Percentiles rank a stretch among this genome's conserved stretches.
phyloP scores from a whole-genome alignment of 2,329 filamentous ascomycete species.

The Pseudogymnoascus sp. region DNA sequence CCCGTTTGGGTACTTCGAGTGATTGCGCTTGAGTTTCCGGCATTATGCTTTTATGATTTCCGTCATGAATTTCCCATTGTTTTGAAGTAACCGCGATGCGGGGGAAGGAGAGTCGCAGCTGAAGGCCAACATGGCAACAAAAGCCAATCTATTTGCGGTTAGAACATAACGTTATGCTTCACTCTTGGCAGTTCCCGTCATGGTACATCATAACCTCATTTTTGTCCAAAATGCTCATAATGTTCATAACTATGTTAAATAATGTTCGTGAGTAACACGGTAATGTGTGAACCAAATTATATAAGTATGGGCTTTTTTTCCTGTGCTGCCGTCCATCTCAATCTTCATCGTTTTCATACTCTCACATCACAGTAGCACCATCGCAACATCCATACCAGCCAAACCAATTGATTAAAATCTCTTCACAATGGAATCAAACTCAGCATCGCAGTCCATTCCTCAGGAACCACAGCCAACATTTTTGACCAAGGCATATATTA shows the following conservation, averaged over 20 bases:
- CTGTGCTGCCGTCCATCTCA: not conserved
- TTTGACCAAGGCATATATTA: not conserved
- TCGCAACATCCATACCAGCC: not conserved
- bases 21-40: constrained; percentile 8
- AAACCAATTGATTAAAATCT: not conserved
- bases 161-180: constrained; percentile 8
- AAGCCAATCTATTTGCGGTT: not conserved
- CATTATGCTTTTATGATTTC: constrained; percentile 12
- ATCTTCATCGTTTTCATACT: not conserved
- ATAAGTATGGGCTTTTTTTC: not conserved
- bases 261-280: not conserved
- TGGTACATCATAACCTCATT: constrained; percentile 3
- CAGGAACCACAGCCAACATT: not conserved
- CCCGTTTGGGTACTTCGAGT: not conserved
- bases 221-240: not conserved
- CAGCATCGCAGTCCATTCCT: not conserved
- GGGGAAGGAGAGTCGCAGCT: not conserved
- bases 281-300: not conserved
- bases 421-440: not conserved
- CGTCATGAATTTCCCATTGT: not conserved
- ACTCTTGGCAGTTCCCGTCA: not conserved
- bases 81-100: not conserved
- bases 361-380: not conserved
- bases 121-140: not conserved
- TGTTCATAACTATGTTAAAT: not conserved